Conservation (phyloP, 176 grass and related monocot genomes). For the Oropetium thomaeum region DNA sequence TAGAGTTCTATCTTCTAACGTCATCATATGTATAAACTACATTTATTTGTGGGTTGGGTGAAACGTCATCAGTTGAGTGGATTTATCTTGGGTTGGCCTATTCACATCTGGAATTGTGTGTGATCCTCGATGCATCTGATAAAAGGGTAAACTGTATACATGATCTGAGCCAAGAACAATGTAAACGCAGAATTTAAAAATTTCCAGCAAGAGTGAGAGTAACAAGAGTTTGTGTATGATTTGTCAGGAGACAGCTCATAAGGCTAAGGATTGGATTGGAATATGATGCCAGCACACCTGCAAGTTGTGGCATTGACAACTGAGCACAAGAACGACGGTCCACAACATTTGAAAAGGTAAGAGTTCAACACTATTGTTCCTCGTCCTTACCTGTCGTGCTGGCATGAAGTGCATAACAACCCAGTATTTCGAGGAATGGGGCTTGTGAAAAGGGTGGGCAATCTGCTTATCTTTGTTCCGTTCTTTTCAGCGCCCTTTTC, state of each 20-base stretch:
- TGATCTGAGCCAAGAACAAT: not conserved
- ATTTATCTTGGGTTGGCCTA: not conserved
- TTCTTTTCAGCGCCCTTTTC: conserved; percentile 27
- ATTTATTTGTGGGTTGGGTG: not conserved
- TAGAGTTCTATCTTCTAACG: not conserved
- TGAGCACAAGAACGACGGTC: not conserved
- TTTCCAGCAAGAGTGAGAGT: not conserved
- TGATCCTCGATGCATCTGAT: not conserved
- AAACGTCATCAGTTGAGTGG: too few species aligned
- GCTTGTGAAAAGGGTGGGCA: not conserved
- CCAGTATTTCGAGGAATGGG: conserved; percentile 16
- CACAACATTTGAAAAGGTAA: not conserved
- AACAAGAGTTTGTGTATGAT: not conserved
- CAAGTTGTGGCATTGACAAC: not conserved
- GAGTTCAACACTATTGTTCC: not conserved
- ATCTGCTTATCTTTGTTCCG: conserved; percentile 19
- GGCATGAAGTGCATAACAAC: not conserved
- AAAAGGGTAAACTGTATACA: not conserved
- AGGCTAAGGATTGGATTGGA: not conserved
- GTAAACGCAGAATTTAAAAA: not conserved
- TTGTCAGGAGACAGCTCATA: not conserved
- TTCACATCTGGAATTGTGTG: not conserved
- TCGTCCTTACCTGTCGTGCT: not conserved
- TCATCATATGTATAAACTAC: not conserved
- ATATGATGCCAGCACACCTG: conserved; percentile 5